These are phyloP conservation scores for Lolium multiflorum DNA, from an alignment of 176 grass and related monocot species.

Conservation along the genomic window DNA sequence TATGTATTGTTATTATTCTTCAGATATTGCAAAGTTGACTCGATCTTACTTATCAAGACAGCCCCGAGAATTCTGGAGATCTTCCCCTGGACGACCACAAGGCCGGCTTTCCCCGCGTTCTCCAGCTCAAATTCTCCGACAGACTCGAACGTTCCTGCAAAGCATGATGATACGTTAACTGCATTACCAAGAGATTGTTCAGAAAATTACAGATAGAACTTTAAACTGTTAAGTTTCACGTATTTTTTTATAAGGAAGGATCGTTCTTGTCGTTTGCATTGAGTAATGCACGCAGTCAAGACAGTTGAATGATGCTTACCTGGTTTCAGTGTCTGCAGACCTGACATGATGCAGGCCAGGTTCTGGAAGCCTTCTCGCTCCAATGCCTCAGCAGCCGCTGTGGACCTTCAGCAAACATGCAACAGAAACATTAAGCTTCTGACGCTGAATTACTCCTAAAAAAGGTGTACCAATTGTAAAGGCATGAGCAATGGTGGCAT, in stretches of 20 bases:
- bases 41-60: constrained; percentile 77
- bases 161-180: background rate
- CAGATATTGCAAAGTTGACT: background rate
- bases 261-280: no score
- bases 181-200: background rate
- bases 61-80: constrained; percentile 86
- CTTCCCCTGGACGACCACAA: constrained; percentile 88
- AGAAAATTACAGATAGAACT: background rate
- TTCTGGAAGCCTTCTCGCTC: constrained; percentile 88
- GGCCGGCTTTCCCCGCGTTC: constrained; percentile 88
- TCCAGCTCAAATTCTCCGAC: constrained; percentile 71
- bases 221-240: background rate
- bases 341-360: constrained; percentile 77
- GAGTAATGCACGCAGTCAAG: no score
- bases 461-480: background rate
- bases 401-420: constrained; percentile 61
- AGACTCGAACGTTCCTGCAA: constrained; percentile 74
- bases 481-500: no score
- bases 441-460: background rate
- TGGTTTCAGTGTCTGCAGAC: constrained; percentile 89
- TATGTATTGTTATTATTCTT: background rate
- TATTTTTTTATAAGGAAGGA: no score
- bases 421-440: background rate
- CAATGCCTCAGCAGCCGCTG: constrained; percentile 70
- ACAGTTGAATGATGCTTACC: constrained; percentile 30